Conservation (phyloP, 129 eudicot species). For the Flaveria brownii region DNA sequence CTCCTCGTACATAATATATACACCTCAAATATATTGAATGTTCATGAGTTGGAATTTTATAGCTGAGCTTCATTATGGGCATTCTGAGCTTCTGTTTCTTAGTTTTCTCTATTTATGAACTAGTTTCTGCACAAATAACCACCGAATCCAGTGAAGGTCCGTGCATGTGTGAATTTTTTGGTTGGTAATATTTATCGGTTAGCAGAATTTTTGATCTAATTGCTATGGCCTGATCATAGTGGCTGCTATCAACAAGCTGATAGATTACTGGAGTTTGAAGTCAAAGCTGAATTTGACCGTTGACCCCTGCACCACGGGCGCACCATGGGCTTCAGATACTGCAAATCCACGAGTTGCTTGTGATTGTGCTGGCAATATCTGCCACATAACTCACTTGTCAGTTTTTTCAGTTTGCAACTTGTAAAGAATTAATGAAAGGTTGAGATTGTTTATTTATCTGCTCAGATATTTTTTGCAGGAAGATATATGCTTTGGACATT, state of each 20-base stretch:
- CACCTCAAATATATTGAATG: neutral
- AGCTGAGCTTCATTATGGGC: constrained; percentile 39
- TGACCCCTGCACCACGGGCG: constrained; percentile 61
- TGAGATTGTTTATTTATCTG: constrained; percentile 6
- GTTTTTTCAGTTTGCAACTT: constrained; percentile 27
- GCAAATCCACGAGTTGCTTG: constrained; percentile 64
- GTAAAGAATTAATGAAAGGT: constrained; percentile 2
- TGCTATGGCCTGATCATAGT: constrained; percentile 33
- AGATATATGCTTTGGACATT: constrained; percentile 70
- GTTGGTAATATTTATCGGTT: neutral
- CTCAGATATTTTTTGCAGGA: constrained; percentile 42
- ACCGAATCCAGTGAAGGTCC: constrained; percentile 64
- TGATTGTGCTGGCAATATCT: constrained; percentile 51
- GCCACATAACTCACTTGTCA: constrained; percentile 71
- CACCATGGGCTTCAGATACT: constrained; percentile 54
- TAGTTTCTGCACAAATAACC: constrained; percentile 46
- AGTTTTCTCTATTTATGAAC: constrained; percentile 34
- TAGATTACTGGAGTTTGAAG: constrained; percentile 62
- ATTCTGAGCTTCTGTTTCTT: constrained; percentile 47
- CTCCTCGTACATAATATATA: neutral
- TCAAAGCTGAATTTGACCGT: constrained; percentile 44
- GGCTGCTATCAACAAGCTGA: constrained; percentile 63
- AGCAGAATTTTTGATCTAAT: constrained; percentile 6
- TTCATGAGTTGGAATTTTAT: neutral
- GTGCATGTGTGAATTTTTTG: constrained; percentile 14